A percentile compares a stretch with the other conserved stretches of the same genome.
Evolutionary conservation across 129 eudicot genomes (phyloP).

Genomic region (Flaveria trinervia): DNA sequence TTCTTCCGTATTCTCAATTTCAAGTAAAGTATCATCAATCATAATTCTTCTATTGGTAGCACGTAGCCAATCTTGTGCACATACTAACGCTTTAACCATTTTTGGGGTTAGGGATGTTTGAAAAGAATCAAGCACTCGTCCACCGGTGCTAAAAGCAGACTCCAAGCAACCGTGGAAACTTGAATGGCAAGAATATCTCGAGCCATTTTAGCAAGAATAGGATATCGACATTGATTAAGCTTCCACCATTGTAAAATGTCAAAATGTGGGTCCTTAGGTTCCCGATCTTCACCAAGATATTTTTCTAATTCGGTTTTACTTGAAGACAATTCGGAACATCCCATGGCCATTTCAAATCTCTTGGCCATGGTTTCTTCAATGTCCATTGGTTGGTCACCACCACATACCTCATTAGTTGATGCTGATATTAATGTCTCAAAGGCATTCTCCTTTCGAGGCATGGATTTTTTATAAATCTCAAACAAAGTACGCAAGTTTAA

Average conservation of each 20-base stretch:
- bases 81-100: neutral
- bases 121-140: neutral
- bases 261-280: neutral
- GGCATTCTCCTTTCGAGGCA: neutral
- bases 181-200: neutral
- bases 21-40: neutral
- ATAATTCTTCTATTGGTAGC: neutral
- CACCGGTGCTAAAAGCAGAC: neutral
- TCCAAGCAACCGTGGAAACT: neutral
- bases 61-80: neutral
- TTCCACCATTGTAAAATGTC: neutral
- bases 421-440: neutral
- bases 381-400: neutral
- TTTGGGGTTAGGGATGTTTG: neutral
- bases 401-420: neutral
- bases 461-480: neutral
- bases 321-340: neutral
- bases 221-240: neutral
- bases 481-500: neutral
- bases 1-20: neutral
- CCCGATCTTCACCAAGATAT: neutral
- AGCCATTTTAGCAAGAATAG: slow-evolving; percentile 8
- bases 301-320: too few species aligned
- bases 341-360: neutral
- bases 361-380: neutral